Evolutionary conservation across 2,329 filamentous ascomycete species (phyloP), one percentile per base, ranked within the genome.

Genomic region (Cytospora piceae): DNA sequence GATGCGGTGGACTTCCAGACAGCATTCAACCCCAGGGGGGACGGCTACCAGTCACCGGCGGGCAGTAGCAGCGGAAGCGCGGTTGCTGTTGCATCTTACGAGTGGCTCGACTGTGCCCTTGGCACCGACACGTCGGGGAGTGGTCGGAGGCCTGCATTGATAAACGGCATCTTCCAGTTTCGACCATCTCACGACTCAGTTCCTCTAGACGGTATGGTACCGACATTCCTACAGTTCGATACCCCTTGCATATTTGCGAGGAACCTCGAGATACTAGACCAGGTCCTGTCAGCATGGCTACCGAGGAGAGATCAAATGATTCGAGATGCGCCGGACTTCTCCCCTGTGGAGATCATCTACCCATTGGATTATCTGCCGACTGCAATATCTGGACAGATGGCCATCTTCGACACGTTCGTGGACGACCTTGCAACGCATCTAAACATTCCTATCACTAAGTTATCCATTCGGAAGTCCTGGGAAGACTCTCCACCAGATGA

Each of bases 1-100:
- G 58, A 62, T 14, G 58, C 55, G 12, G 65, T 77, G 1, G 79
- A 80, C 27, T 71, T 70, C 6, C 71, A 73, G 20, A 75, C 77
- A n/a, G 80, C 81, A 0, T 79, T 79, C 73, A 82, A 77, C 59
- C 77, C 80, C 4, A 73, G 81, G 42, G 83, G 78, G 0, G 84
- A 86, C 69, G 78, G 79, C 0, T 83, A 82, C 49, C 78, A 80
- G 63, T 77, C 78, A 1, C 73, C 77, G 73, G 79, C 77, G 2
- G 78, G 77, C 3, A 82, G 80, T 4, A 82, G 72, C 5, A 71
- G 70, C n/a, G 73, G 73, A 14, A 71, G 70, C 6, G 72, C 69
- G 14, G 74, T 68, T 31, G 71, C 73, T 2, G 66, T 69, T 66
- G 79, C 79, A 58, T 69, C 77, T 39, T 72, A 76, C 72, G 67